Conservation (phyloP, 495 filamentous ascomycete genomes). For the Bathelium albidoporum region DNA sequence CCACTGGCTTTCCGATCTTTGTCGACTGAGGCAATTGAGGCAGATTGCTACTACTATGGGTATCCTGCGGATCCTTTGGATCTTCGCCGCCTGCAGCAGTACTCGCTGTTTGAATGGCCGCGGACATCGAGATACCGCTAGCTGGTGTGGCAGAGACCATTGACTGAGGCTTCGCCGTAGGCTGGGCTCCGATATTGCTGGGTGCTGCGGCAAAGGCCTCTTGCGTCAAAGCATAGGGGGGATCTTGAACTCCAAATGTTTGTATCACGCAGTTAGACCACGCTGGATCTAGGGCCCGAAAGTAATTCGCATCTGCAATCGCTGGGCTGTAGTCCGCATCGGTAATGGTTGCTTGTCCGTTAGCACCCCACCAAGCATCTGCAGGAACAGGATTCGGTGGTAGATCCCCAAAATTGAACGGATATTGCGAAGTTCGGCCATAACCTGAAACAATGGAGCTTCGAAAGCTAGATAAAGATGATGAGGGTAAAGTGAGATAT, state of each 20-base stretch:
- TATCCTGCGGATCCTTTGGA: background rate
- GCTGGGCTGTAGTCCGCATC: background rate
- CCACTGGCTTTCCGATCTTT: background rate
- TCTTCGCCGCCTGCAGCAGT: background rate
- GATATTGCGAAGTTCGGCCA: background rate
- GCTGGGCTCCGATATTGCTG: background rate
- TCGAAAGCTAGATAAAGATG: background rate
- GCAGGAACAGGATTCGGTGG: background rate
- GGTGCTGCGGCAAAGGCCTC: background rate
- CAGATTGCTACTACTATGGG: background rate
- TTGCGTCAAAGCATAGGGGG: background rate
- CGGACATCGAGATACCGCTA: background rate
- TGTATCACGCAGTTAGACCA: background rate
- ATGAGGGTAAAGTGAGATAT: background rate
- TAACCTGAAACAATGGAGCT: background rate
- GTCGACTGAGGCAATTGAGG: background rate
- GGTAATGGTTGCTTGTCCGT: background rate
- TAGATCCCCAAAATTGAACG: background rate
- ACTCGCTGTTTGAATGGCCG: background rate
- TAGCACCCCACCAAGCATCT: background rate
- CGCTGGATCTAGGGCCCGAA: background rate
- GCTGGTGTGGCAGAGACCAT: background rate
- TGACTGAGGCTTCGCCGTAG: background rate
- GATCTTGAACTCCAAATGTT: background rate
- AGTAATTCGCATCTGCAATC: background rate